Evolutionary conservation across 2,329 filamentous ascomycete genomes (phyloP).

Genomic region (Metarhizium anisopliae): DNA sequence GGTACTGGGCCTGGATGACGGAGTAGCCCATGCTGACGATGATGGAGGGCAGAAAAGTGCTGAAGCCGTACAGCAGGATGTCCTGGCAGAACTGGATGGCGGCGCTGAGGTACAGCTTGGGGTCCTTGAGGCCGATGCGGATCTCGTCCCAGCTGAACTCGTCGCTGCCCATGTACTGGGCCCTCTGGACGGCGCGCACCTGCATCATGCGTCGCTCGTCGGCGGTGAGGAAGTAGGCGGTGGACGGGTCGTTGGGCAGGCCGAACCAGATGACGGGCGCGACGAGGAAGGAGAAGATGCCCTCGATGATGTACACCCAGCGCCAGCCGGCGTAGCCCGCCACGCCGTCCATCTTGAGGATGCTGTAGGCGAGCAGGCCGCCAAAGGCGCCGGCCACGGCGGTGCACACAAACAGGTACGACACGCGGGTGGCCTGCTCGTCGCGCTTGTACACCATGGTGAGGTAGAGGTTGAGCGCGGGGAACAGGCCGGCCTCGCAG

Average conservation of each 20-base stretch:
- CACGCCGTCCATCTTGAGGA: constrained; percentile 30
- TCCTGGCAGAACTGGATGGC: constrained; percentile 42
- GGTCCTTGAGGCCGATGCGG: constrained; percentile 34
- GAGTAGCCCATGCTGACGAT: constrained; percentile 41
- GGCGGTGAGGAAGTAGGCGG: constrained; percentile 37
- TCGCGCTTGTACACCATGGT: too few relatives aligned
- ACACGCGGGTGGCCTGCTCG: too few relatives aligned
- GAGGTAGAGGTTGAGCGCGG: too few relatives aligned
- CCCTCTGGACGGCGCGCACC: constrained; percentile 33
- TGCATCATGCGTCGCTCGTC: constrained; percentile 42
- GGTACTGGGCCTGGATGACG: constrained; percentile 39
- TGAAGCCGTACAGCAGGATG: constrained; percentile 46
- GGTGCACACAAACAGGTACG: too few relatives aligned
- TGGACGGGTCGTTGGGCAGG: constrained; percentile 33
- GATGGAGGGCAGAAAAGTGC: constrained; percentile 48
- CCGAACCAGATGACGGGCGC: constrained; percentile 35
- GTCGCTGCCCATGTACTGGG: constrained; percentile 38
- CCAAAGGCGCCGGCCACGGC: too few relatives aligned
- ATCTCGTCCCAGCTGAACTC: constrained; percentile 40
- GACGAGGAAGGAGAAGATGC: constrained; percentile 32
- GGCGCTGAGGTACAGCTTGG: constrained; percentile 39
- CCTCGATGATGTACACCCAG: too few relatives aligned
- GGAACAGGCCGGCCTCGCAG: too few relatives aligned
- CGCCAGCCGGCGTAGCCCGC: too few relatives aligned
- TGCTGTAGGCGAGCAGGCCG: constrained; percentile 29